Evolutionary conservation across 768 basidiomycete genomes (phyloP).

Genomic region (Termitomyces sp.): DNA sequence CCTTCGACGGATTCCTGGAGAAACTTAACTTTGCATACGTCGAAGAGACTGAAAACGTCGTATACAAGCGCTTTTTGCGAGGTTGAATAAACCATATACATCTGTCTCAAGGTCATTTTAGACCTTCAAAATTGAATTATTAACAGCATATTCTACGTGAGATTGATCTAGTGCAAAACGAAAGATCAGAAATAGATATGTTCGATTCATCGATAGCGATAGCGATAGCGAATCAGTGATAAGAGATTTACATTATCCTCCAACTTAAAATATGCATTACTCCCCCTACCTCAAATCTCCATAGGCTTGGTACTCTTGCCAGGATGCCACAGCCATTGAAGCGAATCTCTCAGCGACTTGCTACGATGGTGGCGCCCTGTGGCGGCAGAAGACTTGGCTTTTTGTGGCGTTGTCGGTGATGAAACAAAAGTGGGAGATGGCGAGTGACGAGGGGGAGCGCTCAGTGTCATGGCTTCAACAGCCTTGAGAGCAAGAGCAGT

Average conservation of each 20-base stretch:
- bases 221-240: background rate
- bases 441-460: constrained; percentile 2
- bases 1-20: constrained; percentile 73
- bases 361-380: constrained; percentile 20
- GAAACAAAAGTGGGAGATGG: constrained; percentile 15
- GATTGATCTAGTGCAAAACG: too few species aligned
- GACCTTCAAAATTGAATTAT: too few species aligned
- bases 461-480: constrained; percentile 32
- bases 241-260: too few species aligned
- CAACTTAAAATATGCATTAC: too few species aligned
- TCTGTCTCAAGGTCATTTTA: background rate
- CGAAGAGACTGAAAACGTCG: constrained; percentile 88
- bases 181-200: too few species aligned
- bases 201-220: too few species aligned
- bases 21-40: constrained; percentile 84
- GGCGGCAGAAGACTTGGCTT: background rate
- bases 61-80: constrained; percentile 73
- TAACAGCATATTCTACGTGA: too few species aligned
- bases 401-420: constrained; percentile 5
- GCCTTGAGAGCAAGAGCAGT: constrained; percentile 55
- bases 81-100: constrained; percentile 23
- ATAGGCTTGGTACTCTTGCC: constrained; percentile 17
- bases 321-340: constrained; percentile 26
- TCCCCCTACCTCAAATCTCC: constrained; percentile 11
- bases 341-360: constrained; percentile 23